phyloP scores from a whole-genome alignment of 495 filamentous ascomycete species.

The Aspergillus nidulans region DNA sequence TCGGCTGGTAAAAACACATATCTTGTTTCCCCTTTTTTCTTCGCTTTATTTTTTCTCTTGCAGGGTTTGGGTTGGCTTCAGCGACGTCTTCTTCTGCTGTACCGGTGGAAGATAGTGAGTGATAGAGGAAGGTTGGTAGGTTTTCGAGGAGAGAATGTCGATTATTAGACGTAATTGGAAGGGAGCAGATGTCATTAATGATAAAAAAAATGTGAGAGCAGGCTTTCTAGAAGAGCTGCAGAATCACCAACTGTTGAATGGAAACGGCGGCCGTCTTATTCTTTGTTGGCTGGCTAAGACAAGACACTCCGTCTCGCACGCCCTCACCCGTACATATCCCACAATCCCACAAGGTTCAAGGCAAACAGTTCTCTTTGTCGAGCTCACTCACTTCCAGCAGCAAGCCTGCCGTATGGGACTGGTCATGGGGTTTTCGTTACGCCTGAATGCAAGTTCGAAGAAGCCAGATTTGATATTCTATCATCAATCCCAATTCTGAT shows the following conservation, averaged over 20 bases:
- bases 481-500: constrained; percentile 2
- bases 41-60: neutral
- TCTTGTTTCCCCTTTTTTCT: constrained; percentile 4
- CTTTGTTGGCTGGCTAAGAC: constrained; percentile 9
- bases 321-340: neutral
- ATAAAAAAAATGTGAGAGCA: too few relatives aligned
- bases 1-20: constrained; percentile 23
- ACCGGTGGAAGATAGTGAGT: neutral
- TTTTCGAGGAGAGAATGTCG: neutral
- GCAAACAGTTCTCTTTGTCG: constrained; percentile 1
- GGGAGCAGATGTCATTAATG: too few relatives aligned
- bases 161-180: too few relatives aligned
- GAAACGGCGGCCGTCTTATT: neutral
- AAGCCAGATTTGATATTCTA: neutral
- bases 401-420: neutral
- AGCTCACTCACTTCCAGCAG: neutral
- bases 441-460: neutral
- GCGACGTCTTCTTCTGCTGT: neutral
- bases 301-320: neutral
- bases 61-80: neutral
- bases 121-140: neutral
- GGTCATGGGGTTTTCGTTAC: neutral
- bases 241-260: neutral
- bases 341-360: neutral
- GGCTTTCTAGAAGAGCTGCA: neutral